Conservation (phyloP, 1,284 basidiomycete genomes). For the Exobasidium cylindrosporum region DNA sequence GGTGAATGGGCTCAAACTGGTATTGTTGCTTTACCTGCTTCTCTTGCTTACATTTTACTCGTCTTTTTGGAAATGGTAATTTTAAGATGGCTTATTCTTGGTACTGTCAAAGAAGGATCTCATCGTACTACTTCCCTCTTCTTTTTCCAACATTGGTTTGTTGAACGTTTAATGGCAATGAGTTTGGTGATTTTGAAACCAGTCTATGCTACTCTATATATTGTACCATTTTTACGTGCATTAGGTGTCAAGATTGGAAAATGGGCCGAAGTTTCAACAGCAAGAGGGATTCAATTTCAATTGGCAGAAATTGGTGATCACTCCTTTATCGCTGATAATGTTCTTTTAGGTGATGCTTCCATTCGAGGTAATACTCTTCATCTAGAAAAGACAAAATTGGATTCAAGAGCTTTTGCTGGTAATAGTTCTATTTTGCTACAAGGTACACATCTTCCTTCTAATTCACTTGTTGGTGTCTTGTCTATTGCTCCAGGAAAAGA, state of each 20-base stretch:
- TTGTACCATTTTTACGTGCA: conserved; percentile 12
- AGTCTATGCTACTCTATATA: conserved; percentile 16
- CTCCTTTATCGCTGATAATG: conserved; percentile 15
- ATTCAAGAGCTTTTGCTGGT: conserved; percentile 14
- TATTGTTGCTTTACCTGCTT: conserved; percentile 6
- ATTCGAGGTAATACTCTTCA: conserved; percentile 11
- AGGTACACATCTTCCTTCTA: conserved; percentile 13
- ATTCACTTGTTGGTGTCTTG: conserved; percentile 14
- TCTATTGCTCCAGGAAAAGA: conserved; percentile 13
- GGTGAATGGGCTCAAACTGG: conserved; percentile 6
- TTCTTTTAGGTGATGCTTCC: conserved; percentile 12
- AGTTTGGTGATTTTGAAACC: conserved; percentile 12
- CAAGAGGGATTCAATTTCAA: conserved; percentile 14
- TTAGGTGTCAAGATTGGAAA: conserved; percentile 17
- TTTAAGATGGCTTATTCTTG: conserved; percentile 11
- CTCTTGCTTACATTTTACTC: conserved; percentile 9
- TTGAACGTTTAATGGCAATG: conserved; percentile 17
- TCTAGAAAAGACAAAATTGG: conserved; percentile 10
- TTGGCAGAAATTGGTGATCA: conserved; percentile 19
- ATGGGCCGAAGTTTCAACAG: conserved; percentile 17
- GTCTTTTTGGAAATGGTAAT: conserved; percentile 14
- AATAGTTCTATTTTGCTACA: conserved; percentile 14
- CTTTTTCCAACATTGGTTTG: conserved; percentile 17
- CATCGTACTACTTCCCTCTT: conserved; percentile 6
- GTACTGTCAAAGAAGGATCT: conserved; percentile 6